These are phyloP conservation scores for Babesia gibsoni DNA, from an alignment of 169 alveolate species.

Conservation along the genomic window DNA sequence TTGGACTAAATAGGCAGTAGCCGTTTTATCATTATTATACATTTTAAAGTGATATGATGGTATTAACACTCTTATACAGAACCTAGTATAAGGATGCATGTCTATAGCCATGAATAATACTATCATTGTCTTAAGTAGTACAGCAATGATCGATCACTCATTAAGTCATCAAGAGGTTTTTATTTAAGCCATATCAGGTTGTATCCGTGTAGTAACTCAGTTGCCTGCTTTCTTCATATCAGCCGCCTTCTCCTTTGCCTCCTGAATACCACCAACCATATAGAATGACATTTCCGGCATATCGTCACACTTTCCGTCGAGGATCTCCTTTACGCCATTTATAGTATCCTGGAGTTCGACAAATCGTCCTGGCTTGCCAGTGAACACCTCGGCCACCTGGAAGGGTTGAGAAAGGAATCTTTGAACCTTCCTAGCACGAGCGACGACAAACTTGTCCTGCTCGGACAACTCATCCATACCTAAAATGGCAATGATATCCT, in stretches of 20 bases:
- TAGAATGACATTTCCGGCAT: conserved; percentile 95
- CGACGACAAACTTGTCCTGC: conserved; percentile 93
- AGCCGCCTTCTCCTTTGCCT: conserved; percentile 85
- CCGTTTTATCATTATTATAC: too few relatives aligned
- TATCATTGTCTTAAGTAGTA: too few relatives aligned
- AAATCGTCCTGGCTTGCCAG: conserved; percentile 93
- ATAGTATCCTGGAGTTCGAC: conserved; percentile 91
- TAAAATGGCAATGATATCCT: conserved; percentile 93
- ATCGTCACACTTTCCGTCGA: conserved; percentile 94
- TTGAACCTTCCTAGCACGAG: conserved; percentile 95
- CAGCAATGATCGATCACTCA: too few relatives aligned
- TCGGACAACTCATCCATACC: conserved; percentile 96
- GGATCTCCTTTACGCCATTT: conserved; percentile 83
- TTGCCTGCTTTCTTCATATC: conserved; percentile 63
- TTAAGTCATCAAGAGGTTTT: too few relatives aligned
- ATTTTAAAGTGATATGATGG: too few relatives aligned
- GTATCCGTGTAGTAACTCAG: too few relatives aligned
- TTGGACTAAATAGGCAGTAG: too few relatives aligned
- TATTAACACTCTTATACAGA: too few relatives aligned
- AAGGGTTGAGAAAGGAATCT: conserved; percentile 96
- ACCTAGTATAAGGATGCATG: too few relatives aligned
- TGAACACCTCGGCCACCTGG: conserved; percentile 93
- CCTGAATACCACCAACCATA: conserved; percentile 94
- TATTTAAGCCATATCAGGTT: too few relatives aligned
- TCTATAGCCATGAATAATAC: too few relatives aligned